Evolutionary conservation across 2,329 filamentous ascomycete genomes (phyloP).

Genomic region (Sclerotinia sclerotiorum): DNA sequence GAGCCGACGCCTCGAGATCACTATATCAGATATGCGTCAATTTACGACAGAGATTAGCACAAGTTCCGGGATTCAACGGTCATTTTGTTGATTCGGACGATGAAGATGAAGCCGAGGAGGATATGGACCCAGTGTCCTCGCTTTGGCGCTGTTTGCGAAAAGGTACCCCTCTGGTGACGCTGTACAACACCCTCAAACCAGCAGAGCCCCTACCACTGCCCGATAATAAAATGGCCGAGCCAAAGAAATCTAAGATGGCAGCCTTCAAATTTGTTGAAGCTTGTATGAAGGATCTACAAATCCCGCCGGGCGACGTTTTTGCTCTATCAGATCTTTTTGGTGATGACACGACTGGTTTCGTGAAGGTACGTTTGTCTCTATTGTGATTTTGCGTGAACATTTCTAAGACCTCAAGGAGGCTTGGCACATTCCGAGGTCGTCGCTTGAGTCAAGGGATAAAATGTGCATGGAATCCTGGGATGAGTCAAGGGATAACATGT

Average conservation of each 20-base stretch:
- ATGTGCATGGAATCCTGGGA: neutral
- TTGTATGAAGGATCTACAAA: slow-evolving; percentile 75
- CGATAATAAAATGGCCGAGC: slow-evolving; percentile 63
- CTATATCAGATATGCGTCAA: slow-evolving; percentile 94
- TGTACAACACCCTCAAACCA: slow-evolving; percentile 85
- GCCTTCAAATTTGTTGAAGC: slow-evolving; percentile 92
- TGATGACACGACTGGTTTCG: slow-evolving; percentile 94
- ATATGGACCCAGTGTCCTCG: slow-evolving; percentile 80
- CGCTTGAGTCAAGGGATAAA: neutral
- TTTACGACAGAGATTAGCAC: slow-evolving; percentile 75
- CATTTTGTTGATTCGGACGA: slow-evolving; percentile 72
- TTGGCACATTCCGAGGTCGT: neutral
- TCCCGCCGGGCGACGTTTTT: slow-evolving; percentile 81
- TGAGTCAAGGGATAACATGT: neutral
- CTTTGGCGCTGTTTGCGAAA: slow-evolving; percentile 84
- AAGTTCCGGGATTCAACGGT: slow-evolving; percentile 79
- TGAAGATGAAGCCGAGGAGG: slow-evolving; percentile 62
- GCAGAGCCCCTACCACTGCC: slow-evolving; percentile 62
- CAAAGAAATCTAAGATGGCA: slow-evolving; percentile 80
- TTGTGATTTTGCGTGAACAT: neutral
- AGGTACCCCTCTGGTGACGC: slow-evolving; percentile 79
- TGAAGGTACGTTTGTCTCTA: slow-evolving; percentile 63
- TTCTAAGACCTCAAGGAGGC: neutral
- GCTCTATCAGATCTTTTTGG: slow-evolving; percentile 89
- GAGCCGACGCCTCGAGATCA: slow-evolving; percentile 85